phyloP scores from a whole-genome alignment of 805 yeast species.

The Metschnikowia lochheadii region DNA sequence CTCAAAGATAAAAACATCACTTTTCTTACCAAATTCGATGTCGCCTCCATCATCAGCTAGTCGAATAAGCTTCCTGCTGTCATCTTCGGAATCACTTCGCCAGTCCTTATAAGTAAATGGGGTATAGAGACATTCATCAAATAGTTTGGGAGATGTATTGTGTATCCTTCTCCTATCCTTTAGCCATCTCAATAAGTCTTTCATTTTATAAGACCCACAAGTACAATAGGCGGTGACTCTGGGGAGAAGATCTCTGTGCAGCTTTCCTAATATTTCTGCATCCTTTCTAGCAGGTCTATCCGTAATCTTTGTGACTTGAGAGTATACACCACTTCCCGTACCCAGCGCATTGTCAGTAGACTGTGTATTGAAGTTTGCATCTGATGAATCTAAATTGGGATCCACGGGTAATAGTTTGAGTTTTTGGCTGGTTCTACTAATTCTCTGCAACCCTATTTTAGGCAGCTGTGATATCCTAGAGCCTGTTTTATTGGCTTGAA shows the following conservation, averaged over 20 bases:
- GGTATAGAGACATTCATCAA: conserved; percentile 93
- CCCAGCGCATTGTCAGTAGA: conserved; percentile 29
- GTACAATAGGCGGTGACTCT: conserved; percentile 96
- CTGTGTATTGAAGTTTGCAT: conserved; percentile 18
- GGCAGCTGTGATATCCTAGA: conserved; percentile 33
- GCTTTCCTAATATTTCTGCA: conserved; percentile 89
- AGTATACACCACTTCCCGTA: conserved; percentile 55
- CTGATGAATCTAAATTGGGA: conserved; percentile 22
- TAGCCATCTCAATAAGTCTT: conserved; percentile 80
- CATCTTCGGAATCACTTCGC: conserved; percentile 49
- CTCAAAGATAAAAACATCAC: conserved; percentile 85
- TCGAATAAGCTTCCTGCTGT: conserved; percentile 46
- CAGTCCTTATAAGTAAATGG: conserved; percentile 82
- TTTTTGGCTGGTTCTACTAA: conserved; percentile 70
- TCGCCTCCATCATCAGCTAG: conserved; percentile 95
- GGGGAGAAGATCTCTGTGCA: conserved; percentile 78
- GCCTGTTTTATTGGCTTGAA: conserved; percentile 23
- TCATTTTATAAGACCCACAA: conserved; percentile 87
- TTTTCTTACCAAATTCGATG: conserved; percentile 75
- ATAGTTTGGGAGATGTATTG: conserved; percentile 77
- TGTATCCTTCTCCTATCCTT: conserved; percentile 70
- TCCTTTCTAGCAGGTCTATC: conserved; percentile 88
- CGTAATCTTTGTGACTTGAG: conserved; percentile 78
- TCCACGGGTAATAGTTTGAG: conserved; percentile 67
- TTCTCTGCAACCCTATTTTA: conserved; percentile 68